Percentiles rank a stretch among this genome's conserved stretches.
These are phyloP conservation scores for Coniferiporia sulphurascens DNA, from an alignment of 1,284 basidiomycete species.

Conservation along the genomic window DNA sequence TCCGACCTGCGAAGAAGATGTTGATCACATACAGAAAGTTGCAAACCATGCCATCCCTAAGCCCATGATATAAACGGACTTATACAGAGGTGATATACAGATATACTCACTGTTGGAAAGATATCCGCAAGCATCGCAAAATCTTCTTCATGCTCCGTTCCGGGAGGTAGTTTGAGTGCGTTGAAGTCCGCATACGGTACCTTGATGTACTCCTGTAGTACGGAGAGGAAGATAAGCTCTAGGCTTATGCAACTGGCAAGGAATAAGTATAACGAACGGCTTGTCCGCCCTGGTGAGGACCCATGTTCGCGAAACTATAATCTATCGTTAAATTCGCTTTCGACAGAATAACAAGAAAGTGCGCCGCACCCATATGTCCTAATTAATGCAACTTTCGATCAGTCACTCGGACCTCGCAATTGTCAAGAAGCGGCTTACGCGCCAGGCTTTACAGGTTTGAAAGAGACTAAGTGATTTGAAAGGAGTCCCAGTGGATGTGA, in stretches of 20 bases:
- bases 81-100: constrained; percentile 1
- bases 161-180: constrained; percentile 45
- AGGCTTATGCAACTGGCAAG: not conserved
- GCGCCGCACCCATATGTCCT: constrained; percentile 40
- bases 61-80: not conserved
- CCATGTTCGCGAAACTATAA: constrained; percentile 41
- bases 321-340: constrained; percentile 22
- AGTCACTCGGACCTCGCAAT: not conserved
- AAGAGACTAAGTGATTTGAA: not conserved
- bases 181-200: constrained; percentile 54
- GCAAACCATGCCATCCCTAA: constrained; percentile 49
- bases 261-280: constrained; percentile 30
- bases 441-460: constrained; percentile 31
- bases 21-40: constrained; percentile 35
- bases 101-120: constrained; percentile 43
- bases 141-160: constrained; percentile 48
- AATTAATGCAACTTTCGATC: not conserved
- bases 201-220: constrained; percentile 41
- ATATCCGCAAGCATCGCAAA: constrained; percentile 51
- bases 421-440: constrained; percentile 28
- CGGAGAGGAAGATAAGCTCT: not conserved
- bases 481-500: not conserved
- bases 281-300: constrained; percentile 48
- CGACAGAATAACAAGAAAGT: not conserved
- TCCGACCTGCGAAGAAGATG: not conserved